Percentiles rank a stretch among this genome's conserved stretches.
These are phyloP conservation scores for Phytophthora litchii DNA, from an alignment of 352 stramenopile genomes.

Conservation along the genomic window DNA sequence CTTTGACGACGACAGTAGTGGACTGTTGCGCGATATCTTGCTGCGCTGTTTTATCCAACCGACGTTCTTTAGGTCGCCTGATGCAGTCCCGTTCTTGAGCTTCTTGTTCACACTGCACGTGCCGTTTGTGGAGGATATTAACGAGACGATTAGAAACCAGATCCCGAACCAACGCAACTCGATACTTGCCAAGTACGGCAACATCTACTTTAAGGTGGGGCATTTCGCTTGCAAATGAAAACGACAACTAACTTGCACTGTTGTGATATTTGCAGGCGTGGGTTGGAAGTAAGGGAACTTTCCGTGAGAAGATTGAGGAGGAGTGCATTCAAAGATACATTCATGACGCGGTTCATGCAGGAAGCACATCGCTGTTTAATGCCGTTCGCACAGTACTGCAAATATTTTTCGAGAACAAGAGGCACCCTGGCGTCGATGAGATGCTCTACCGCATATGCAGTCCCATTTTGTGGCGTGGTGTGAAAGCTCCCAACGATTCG, in stretches of 20 bases:
- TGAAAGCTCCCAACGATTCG: conserved; percentile 84
- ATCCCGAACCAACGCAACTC: conserved; percentile 84
- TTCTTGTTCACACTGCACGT: conserved; percentile 89
- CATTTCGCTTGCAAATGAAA: not conserved
- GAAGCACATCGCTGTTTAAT: conserved; percentile 70
- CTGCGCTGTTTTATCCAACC: conserved; percentile 89
- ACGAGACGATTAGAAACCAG: conserved; percentile 89
- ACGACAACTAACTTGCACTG: not conserved
- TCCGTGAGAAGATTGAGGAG: conserved; percentile 77
- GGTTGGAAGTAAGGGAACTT: conserved; percentile 60
- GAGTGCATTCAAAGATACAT: conserved; percentile 86
- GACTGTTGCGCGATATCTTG: conserved; percentile 79
- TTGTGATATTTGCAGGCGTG: conserved; percentile 46
- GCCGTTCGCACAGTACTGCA: conserved; percentile 70
- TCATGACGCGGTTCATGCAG: conserved; percentile 72
- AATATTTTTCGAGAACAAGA: conserved; percentile 89
- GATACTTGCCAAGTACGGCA: conserved; percentile 81
- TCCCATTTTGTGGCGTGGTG: conserved; percentile 84
- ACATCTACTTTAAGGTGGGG: conserved; percentile 81
- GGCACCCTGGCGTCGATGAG: conserved; percentile 77
- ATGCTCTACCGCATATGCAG: conserved; percentile 88
- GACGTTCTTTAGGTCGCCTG: conserved; percentile 81
- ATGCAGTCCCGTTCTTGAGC: conserved; percentile 83
- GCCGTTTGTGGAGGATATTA: conserved; percentile 85
- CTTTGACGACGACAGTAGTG: conserved; percentile 84